Conservation (phyloP, 1,139 yeast species). For the Pichiaceae sp. region DNA sequence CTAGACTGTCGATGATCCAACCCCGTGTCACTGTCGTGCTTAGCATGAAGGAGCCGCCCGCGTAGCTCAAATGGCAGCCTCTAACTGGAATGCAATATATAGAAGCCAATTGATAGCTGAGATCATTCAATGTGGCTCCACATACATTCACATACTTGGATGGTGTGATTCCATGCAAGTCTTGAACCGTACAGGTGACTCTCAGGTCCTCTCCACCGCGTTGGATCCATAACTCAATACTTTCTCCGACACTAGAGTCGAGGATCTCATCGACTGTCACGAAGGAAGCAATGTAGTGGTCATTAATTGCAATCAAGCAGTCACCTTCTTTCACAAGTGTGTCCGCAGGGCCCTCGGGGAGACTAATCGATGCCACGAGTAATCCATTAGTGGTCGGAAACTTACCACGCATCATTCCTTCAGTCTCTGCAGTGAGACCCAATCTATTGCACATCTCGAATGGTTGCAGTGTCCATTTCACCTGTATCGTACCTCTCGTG, state of each 20-base stretch:
- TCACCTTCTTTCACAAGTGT: constrained; percentile 76
- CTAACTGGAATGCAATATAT: constrained; percentile 73
- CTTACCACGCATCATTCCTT: constrained; percentile 51
- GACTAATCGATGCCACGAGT: constrained; percentile 72
- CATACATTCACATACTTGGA: constrained; percentile 71
- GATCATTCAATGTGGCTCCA: constrained; percentile 79
- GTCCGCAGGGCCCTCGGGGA: constrained; percentile 87
- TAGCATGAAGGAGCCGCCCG: constrained; percentile 69
- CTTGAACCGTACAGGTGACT: constrained; percentile 52
- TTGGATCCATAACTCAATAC: constrained; percentile 54
- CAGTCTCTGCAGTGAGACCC: constrained; percentile 74
- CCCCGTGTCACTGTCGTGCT: constrained; percentile 51
- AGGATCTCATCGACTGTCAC: constrained; percentile 78
- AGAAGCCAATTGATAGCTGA: constrained; percentile 86
- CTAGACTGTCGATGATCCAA: constrained; percentile 74
- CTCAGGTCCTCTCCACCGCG: constrained; percentile 60
- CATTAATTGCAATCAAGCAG: constrained; percentile 67
- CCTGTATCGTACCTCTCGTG: constrained; percentile 82
- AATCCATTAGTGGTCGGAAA: constrained; percentile 78
- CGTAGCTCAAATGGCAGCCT: constrained; percentile 77
- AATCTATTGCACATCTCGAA: constrained; percentile 85
- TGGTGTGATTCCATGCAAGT: constrained; percentile 79
- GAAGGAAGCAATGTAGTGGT: constrained; percentile 56
- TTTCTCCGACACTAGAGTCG: constrained; percentile 60
- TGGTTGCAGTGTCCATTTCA: constrained; percentile 81